Evolutionary conservation across 768 basidiomycete species (phyloP), one percentile per base, ranked within the genome.

Genomic region (Tremella yokohamensis): DNA sequence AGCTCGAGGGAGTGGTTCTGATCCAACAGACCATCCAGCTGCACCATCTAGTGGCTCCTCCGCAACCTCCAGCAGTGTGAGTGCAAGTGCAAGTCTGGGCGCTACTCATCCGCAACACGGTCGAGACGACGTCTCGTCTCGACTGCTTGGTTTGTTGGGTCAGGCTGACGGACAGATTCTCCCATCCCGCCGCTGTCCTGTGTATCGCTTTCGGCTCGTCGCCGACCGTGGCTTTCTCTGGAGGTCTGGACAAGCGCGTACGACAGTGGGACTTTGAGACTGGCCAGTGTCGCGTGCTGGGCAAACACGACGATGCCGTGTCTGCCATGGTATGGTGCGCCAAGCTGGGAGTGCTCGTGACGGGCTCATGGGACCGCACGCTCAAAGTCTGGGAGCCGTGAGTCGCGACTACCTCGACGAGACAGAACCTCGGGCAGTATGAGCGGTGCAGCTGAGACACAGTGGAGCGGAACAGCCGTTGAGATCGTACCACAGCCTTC

Each of bases 331-430:
- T 84, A 56, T 90, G 82, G 74, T 82, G 84, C 2, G 78, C 79
- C 18, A 82, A 86, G 54, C 79, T 81, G 58, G 85, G 90, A 66
- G 61, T 78, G 0, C 79, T 97, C 22, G 82, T 97, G 45, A 87
- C 90, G 0, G 90, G 88, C 11, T 92, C 91, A 15, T 97, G 92
- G 91, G 93, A 97, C 73, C 84, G 86, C 49, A 87, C 89, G 0
- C 70, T 98, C 22, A 87, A 87, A 11, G 83, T 92, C 69, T 96
- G 90, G 87, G 91, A 97, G 69, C 84, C 73, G 74, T 74, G 47
- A 57, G 72, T 69, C 22, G 40, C 13, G n/a, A n/a, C 34, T 49
- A 6, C 11, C 29, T 34, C 29, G 6, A 34, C 4, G 29, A 4
- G 29, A 11, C 11, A 34, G 29, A 11, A 34, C 4, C 29, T 34